These are phyloP conservation scores for Achaetomiella virescens DNA, from an alignment of 495 filamentous ascomycete species.

Conservation along the genomic window DNA sequence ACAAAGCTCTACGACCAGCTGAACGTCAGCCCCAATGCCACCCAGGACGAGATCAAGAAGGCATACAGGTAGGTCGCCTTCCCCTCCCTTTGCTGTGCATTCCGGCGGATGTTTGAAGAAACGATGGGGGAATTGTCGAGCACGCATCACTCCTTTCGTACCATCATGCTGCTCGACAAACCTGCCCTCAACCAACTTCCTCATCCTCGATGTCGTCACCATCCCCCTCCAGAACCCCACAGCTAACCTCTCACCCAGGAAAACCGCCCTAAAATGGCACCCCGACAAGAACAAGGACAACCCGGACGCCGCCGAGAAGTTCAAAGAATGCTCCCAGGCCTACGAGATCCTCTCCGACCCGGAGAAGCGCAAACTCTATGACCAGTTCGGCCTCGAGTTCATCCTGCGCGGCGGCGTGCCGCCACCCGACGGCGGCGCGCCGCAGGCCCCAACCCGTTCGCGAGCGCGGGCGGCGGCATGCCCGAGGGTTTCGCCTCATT, in stretches of 20 bases:
- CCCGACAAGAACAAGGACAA: conserved; percentile 98
- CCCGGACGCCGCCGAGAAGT: conserved; percentile 74
- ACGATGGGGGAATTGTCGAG: not conserved
- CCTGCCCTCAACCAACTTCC: not conserved
- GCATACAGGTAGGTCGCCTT: conserved; percentile 66
- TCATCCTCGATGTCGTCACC: not conserved
- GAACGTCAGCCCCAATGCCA: conserved; percentile 67
- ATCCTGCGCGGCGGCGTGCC: conserved; percentile 74
- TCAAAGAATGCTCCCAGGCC: conserved; percentile 92
- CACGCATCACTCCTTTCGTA: not conserved
- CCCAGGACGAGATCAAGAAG: conserved; percentile 95
- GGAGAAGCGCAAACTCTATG: conserved; percentile 93
- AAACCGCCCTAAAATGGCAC: conserved; percentile 85
- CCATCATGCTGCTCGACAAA: too few species aligned
- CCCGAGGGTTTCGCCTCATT: conserved; percentile 25
- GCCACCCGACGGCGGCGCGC: conserved; percentile 51
- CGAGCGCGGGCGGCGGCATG: conserved; percentile 37
- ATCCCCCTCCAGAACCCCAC: not conserved
- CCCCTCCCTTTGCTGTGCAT: not conserved
- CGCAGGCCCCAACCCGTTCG: conserved; percentile 45
- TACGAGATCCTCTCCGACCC: conserved; percentile 97
- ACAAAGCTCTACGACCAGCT: conserved; percentile 79
- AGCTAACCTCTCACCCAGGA: conserved; percentile 46
- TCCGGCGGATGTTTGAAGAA: not conserved
- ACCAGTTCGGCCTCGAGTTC: conserved; percentile 91